Evolutionary conservation across 768 basidiomycete genomes (phyloP).

Genomic region (Tylopilus felleus): DNA sequence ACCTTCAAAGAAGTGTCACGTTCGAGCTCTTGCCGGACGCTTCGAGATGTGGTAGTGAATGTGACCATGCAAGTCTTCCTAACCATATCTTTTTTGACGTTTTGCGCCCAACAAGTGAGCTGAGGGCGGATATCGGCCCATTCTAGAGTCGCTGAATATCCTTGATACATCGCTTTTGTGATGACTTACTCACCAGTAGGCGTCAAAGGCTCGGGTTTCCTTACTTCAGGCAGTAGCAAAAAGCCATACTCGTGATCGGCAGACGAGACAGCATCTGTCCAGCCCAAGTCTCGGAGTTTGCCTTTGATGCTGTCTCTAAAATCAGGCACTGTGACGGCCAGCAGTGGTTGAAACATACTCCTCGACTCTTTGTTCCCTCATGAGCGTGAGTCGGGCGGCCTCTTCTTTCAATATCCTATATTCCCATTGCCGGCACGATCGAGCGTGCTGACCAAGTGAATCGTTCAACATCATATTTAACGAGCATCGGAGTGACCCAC

Average conservation of each 20-base stretch:
- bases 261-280: background rate
- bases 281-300: background rate
- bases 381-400: background rate
- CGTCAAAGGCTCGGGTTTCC: slow-evolving; percentile 1
- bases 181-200: slow-evolving; percentile 5
- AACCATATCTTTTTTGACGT: background rate
- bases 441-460: no score
- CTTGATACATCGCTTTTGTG: no score
- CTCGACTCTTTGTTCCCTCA: slow-evolving; percentile 1
- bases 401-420: background rate
- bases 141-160: background rate
- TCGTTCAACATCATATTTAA: background rate
- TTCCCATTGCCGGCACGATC: slow-evolving; percentile 2
- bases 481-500: background rate
- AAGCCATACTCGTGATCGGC: background rate
- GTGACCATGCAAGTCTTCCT: background rate
- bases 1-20: background rate
- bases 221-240: slow-evolving; percentile 5
- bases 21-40: background rate
- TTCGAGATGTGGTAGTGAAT: no score
- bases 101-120: background rate
- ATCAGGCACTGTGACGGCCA: background rate
- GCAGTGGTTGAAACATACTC: background rate
- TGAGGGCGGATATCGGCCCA: slow-evolving; percentile 7
- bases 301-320: background rate